Evolutionary conservation across 2,329 filamentous ascomycete genomes (phyloP), one percentile per base, ranked within the genome.

Genomic region (Colletotrichum truncatum): DNA sequence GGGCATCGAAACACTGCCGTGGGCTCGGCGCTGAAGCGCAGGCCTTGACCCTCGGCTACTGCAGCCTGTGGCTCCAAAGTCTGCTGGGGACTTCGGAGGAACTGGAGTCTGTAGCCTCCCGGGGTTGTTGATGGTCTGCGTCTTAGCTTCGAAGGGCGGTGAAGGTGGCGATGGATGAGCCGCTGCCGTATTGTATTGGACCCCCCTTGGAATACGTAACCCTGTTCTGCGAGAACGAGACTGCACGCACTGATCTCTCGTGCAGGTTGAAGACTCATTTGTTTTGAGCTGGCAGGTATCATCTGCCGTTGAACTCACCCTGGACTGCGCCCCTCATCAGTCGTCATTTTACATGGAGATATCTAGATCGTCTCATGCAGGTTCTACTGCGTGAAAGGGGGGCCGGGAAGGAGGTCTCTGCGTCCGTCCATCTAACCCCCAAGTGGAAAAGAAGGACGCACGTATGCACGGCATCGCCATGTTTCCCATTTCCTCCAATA

Each of bases 1-100:
- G n/a, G 21, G 25, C 26, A 38, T 45, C 52, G 26, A 55, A 54
- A 55, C 52, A 55, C 26, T 43, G 52, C 38, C 38, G n/a, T 32
- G 16, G 21, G 52, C 52, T 43, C 16, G 16, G 52, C 26, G 16
- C n/a, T n/a, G n/a, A n/a, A n/a, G 16, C 23, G 36, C 25, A 32
- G 18, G 36, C 18, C 36, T 26, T 43, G 26, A 23, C 6, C 25
- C 51, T 43, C 38, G 16, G 16, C 38, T 25, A 32, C 38, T 55
- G 52, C 52, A 55, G 26, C 6, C 16, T 18, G 16, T 55, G 14
- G 14, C 23, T 53, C 9, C 34, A 39, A 39, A 39, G 49, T 30
- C 38, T 32, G 38, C 36, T 32, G n/a, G 38, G 36, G 52, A 43
- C 52, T 55, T 55, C 25, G 38, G 52, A 55, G 52, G 52, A 55